These are phyloP conservation scores for Entonaema liquescens DNA, from an alignment of 495 filamentous ascomycete genomes.

Conservation along the genomic window DNA sequence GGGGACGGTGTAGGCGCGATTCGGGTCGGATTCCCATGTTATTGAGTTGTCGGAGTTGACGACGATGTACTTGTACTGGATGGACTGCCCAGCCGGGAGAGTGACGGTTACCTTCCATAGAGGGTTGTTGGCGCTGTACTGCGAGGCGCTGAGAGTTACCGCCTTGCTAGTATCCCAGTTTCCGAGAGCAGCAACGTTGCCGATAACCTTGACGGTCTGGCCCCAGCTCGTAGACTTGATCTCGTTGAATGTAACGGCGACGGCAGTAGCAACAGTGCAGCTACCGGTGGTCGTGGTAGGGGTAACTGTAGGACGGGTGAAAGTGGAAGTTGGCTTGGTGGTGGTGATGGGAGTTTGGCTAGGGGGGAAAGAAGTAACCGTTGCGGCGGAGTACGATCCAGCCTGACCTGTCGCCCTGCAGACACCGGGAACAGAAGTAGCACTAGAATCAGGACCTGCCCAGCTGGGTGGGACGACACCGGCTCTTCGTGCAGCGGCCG, in stretches of 20 bases:
- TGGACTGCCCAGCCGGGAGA: slow-evolving; percentile 59
- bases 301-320: slow-evolving; percentile 48
- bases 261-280: slow-evolving; percentile 56
- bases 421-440: slow-evolving; percentile 59
- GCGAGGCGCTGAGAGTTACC: slow-evolving; percentile 59
- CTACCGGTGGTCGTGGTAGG: slow-evolving; percentile 38
- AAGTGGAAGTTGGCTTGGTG: slow-evolving; percentile 41
- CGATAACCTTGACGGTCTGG: slow-evolving; percentile 67
- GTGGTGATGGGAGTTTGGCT: slow-evolving; percentile 55
- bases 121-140: slow-evolving; percentile 64
- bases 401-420: slow-evolving; percentile 62
- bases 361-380: slow-evolving; percentile 64
- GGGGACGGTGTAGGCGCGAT: slow-evolving; percentile 66
- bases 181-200: slow-evolving; percentile 64
- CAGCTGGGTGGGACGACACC: slow-evolving; percentile 64
- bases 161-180: slow-evolving; percentile 63
- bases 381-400: slow-evolving; percentile 67
- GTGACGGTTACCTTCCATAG: slow-evolving; percentile 65
- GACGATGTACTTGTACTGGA: slow-evolving; percentile 77
- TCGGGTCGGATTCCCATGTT: slow-evolving; percentile 71
- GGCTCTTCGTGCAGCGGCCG: slow-evolving; percentile 59
- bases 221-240: slow-evolving; percentile 63
- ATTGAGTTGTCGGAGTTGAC: slow-evolving; percentile 62
- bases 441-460: slow-evolving; percentile 50
- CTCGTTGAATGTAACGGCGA: slow-evolving; percentile 68